These are phyloP conservation scores for Sanghuangporus sanghuang DNA, from an alignment of 1,284 basidiomycete genomes.

Conservation along the genomic window DNA sequence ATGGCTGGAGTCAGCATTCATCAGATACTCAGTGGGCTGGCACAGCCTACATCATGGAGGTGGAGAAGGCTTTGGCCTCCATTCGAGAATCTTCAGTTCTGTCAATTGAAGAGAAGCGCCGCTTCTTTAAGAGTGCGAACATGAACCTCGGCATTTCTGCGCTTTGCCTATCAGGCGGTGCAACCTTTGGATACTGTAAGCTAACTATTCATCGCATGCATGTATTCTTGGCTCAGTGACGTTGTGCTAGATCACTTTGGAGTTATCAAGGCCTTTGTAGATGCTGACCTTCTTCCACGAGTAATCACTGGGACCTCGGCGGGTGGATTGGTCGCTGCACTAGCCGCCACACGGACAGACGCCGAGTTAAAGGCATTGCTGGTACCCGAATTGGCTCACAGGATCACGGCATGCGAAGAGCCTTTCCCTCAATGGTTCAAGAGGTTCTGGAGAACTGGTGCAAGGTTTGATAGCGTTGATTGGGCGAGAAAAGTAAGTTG, in stretches of 20 bases:
- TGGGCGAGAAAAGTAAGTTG: slow-evolving; percentile 85
- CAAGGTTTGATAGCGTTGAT: slow-evolving; percentile 84
- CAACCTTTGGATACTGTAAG: slow-evolving; percentile 89
- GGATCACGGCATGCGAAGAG: slow-evolving; percentile 91
- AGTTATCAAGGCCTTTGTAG: slow-evolving; percentile 88
- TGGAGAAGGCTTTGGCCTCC: slow-evolving; percentile 68
- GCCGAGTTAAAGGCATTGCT: slow-evolving; percentile 79
- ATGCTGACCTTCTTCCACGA: slow-evolving; percentile 82
- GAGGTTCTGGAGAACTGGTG: slow-evolving; percentile 84
- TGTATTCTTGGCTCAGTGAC: not conserved
- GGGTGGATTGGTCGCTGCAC: slow-evolving; percentile 84
- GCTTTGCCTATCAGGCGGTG: slow-evolving; percentile 91
- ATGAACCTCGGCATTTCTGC: slow-evolving; percentile 90
- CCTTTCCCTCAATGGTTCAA: slow-evolving; percentile 72
- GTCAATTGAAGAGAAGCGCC: slow-evolving; percentile 83
- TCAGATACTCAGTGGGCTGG: slow-evolving; percentile 3
- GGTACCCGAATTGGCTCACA: slow-evolving; percentile 79
- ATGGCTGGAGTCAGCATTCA: not conserved
- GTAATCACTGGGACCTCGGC: slow-evolving; percentile 53
- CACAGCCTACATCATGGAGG: slow-evolving; percentile 76
- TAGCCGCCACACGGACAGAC: slow-evolving; percentile 86
- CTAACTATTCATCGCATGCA: not conserved
- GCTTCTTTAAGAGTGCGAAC: slow-evolving; percentile 87
- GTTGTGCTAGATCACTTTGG: slow-evolving; percentile 72
- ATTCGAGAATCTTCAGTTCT: slow-evolving; percentile 72